A percentile compares a stretch with the other conserved stretches of the same genome.
Conservation (phyloP, 306 rosid genomes). For the Malus orientalis region DNA sequence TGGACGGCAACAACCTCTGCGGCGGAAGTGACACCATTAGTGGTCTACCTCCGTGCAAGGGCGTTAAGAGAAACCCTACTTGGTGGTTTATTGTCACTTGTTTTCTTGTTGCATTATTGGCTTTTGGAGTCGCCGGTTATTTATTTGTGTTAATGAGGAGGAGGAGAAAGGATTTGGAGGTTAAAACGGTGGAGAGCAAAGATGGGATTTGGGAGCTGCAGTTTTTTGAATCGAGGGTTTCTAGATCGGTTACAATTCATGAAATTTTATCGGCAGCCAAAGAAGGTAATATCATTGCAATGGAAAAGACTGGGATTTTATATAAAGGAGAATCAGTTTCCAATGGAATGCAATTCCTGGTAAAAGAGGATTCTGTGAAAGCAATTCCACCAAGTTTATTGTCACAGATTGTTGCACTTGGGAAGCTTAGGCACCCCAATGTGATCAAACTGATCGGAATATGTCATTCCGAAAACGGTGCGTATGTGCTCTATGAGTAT, state of each 20-base stretch:
- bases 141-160: conserved; percentile 24
- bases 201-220: conserved; percentile 65
- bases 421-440: conserved; percentile 52
- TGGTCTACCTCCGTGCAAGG: conserved; percentile 54
- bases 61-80: conserved; percentile 6
- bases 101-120: conserved; percentile 23
- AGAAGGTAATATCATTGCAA: conserved; percentile 38
- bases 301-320: conserved; percentile 35
- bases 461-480: conserved; percentile 51
- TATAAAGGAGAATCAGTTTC: conserved; percentile 39
- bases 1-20: conserved; percentile 70
- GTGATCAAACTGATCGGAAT: conserved; percentile 44
- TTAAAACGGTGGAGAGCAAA: conserved; percentile 43
- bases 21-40: conserved; percentile 20
- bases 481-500: conserved; percentile 45
- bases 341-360: conserved; percentile 38
- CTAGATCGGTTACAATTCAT: conserved; percentile 31
- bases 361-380: conserved; percentile 32
- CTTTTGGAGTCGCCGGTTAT: conserved; percentile 13
- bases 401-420: conserved; percentile 40
- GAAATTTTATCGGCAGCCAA: conserved; percentile 39
- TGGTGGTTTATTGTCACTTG: conserved; percentile 45
- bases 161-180: conserved; percentile 24
- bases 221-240: conserved; percentile 35
- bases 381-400: conserved; percentile 34